Evolutionary conservation across 1,284 basidiomycete species (phyloP).

Genomic region (Marasmius fiardii): DNA sequence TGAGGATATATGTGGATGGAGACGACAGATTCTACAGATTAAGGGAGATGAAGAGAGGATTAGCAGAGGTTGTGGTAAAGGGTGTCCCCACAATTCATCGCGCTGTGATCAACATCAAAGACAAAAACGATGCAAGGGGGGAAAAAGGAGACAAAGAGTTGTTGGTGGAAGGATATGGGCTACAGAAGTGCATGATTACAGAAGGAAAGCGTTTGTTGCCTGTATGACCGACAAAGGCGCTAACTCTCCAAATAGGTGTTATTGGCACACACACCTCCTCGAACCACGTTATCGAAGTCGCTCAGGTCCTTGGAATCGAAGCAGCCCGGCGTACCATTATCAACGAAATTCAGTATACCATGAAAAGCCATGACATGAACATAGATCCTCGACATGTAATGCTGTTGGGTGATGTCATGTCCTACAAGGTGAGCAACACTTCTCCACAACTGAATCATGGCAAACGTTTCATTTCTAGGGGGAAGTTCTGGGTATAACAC

Average conservation of each 20-base stretch:
- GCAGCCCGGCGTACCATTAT: constrained; percentile 94
- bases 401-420: constrained; percentile 98
- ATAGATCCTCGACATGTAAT: constrained; percentile 99
- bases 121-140: constrained; percentile 71
- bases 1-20: constrained; percentile 86
- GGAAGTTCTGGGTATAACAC: constrained; percentile 97
- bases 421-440: constrained; percentile 74
- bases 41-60: constrained; percentile 77
- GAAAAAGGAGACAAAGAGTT: constrained; percentile 85
- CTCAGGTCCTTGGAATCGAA: constrained; percentile 94
- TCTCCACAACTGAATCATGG: neutral
- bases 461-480: constrained; percentile 51
- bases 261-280: constrained; percentile 90
- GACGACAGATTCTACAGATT: constrained; percentile 87
- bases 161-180: constrained; percentile 95
- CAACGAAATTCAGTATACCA: constrained; percentile 97
- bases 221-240: neutral
- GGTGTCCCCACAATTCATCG: constrained; percentile 84
- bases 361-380: constrained; percentile 97
- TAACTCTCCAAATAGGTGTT: constrained; percentile 56
- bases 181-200: constrained; percentile 96
- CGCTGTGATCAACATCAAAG: constrained; percentile 91
- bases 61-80: constrained; percentile 90
- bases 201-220: constrained; percentile 64
- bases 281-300: constrained; percentile 97